Percentiles rank a stretch among this genome's conserved stretches.
Conservation (phyloP, 441 rosid species). For the Mallotus repandus region DNA sequence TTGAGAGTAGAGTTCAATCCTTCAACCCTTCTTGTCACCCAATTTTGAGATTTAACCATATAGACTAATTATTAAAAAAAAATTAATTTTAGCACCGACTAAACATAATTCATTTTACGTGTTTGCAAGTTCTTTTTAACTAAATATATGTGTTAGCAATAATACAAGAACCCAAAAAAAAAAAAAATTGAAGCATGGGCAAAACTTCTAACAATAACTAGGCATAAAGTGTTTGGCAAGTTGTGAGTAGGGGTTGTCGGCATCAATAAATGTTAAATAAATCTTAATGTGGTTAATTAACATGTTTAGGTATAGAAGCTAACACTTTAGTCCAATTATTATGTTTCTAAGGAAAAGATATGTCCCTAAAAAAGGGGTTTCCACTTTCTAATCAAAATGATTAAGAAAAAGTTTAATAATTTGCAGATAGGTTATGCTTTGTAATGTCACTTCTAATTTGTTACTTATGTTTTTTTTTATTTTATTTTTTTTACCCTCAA, state of each 20-base stretch:
- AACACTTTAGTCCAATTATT: conserved; percentile 11
- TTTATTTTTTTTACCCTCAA: conserved; percentile 9
- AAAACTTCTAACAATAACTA: background rate
- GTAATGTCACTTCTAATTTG: background rate
- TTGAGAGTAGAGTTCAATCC: no score
- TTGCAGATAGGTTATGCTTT: background rate
- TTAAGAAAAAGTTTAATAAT: conserved; percentile 5
- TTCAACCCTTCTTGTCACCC: no score
- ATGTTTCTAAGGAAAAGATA: conserved; percentile 19
- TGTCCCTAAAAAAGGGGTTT: conserved; percentile 18
- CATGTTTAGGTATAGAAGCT: conserved; percentile 23
- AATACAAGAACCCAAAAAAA: background rate
- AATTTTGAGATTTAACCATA: no score
- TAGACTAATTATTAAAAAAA: no score
- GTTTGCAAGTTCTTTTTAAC: no score
- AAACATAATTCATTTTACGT: no score
- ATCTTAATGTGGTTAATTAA: conserved; percentile 24
- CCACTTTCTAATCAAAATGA: conserved; percentile 7
- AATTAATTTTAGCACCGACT: no score
- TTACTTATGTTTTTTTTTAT: background rate
- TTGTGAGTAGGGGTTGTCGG: conserved; percentile 26
- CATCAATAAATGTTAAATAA: conserved; percentile 5
- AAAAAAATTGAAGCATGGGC: background rate
- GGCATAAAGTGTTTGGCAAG: conserved; percentile 35
- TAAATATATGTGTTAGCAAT: background rate